These are phyloP conservation scores for Nyctanthes arbortristis DNA, from an alignment of 257 asterid genomes.

Conservation along the genomic window DNA sequence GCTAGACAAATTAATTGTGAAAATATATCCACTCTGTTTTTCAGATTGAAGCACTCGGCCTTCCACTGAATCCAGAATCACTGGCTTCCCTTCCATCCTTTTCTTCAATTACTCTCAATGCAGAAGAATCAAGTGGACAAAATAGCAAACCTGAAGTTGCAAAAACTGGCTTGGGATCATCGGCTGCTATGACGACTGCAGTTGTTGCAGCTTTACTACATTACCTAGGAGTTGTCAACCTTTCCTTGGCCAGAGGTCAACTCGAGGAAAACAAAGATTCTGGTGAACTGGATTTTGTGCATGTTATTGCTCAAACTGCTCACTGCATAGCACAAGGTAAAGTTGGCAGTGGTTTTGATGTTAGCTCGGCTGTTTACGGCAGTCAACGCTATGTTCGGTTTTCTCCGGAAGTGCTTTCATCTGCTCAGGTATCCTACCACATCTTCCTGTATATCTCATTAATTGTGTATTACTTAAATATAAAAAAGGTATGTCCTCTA, in stretches of 20 bases:
- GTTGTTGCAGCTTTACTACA: constrained; percentile 92
- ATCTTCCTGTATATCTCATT: constrained; percentile 3
- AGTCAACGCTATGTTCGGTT: constrained; percentile 92
- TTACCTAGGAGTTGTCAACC: constrained; percentile 79
- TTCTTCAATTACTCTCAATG: constrained; percentile 78
- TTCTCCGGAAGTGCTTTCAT: constrained; percentile 83
- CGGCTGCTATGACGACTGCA: constrained; percentile 99
- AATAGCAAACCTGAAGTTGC: constrained; percentile 95
- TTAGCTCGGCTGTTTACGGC: constrained; percentile 98
- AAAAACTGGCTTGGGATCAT: constrained; percentile 98
- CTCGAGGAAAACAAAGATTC: constrained; percentile 29
- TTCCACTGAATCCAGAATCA: constrained; percentile 85
- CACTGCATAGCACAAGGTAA: constrained; percentile 99
- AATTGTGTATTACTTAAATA: neutral
- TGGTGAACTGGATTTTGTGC: constrained; percentile 69
- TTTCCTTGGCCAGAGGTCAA: constrained; percentile 48
- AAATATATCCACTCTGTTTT: constrained; percentile 2
- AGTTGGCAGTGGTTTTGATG: constrained; percentile 99
- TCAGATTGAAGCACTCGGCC: constrained; percentile 90
- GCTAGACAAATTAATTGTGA: neutral
- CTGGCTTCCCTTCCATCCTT: constrained; percentile 92
- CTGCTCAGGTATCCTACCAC: constrained; percentile 72
- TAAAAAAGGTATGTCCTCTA: neutral
- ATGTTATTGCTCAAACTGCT: constrained; percentile 92
- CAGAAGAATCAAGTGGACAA: constrained; percentile 67